Percentiles rank a stretch among this genome's conserved stretches.
phyloP scores from a whole-genome alignment of 768 basidiomycete species.

The Lanmaoa pseudosensibilis region DNA sequence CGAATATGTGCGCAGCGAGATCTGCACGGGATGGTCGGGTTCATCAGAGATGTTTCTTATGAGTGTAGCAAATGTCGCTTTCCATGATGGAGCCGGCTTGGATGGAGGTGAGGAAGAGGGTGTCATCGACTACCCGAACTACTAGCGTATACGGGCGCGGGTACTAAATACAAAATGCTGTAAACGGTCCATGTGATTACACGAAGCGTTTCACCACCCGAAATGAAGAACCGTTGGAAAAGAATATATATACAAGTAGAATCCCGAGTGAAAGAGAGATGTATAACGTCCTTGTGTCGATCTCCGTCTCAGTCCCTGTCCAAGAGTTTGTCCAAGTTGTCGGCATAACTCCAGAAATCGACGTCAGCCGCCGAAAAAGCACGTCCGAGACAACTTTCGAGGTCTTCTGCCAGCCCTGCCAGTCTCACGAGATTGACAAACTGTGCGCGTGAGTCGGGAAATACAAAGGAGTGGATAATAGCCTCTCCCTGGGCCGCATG shows the following conservation, averaged over 20 bases:
- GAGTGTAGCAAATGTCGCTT: background rate
- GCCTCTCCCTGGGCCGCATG: slow-evolving; percentile 46
- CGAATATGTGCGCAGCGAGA: slow-evolving; percentile 66
- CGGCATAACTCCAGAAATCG: slow-evolving; percentile 70
- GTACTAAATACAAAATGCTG: background rate
- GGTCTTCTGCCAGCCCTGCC: slow-evolving; percentile 42
- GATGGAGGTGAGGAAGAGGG: background rate
- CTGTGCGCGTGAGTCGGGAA: slow-evolving; percentile 71
- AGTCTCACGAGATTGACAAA: slow-evolving; percentile 56
- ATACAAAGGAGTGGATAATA: slow-evolving; percentile 62
- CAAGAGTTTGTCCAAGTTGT: slow-evolving; percentile 12
- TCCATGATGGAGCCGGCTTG: background rate
- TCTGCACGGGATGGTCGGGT: slow-evolving; percentile 51
- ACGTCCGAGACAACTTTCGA: slow-evolving; percentile 23
- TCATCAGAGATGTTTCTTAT: slow-evolving; percentile 28
- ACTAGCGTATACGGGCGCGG: background rate
- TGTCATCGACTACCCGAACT: slow-evolving; percentile 5
- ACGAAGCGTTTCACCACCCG: no score
- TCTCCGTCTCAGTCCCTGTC: slow-evolving; percentile 2
- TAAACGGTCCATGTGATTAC: slow-evolving; percentile 8
- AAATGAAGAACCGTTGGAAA: background rate
- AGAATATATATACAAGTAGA: background rate
- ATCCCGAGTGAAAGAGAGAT: background rate
- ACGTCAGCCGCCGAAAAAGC: slow-evolving; percentile 41
- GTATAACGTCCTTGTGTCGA: background rate